Base-by-base conservation (phyloP, 2,329 filamentous ascomycete species). In the Neonectria punicea region DNA sequence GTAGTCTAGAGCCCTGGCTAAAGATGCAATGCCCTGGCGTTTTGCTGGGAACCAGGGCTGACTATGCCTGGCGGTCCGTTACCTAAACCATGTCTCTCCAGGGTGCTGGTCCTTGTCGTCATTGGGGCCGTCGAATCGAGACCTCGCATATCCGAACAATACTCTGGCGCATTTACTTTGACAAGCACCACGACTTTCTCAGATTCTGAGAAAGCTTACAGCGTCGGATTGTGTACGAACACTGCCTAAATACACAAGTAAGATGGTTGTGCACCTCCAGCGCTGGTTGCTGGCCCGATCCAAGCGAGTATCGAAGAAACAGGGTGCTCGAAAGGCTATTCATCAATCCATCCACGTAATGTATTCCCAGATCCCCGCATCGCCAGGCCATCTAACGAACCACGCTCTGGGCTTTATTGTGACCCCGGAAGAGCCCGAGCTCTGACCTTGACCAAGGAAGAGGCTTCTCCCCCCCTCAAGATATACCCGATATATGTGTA, bases 1-100 rank as follows among this genome's bases (percentile, higher is more conserved):
- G 49, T 51, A 51, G 49, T 65, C 58, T 59, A 32, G 55, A 68
- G 53, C 66, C 63, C 58, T 54, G 51, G 53, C 61, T 63, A 62
- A 44, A 65, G 49, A 69, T 65, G 63, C 67, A 60, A 59, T 60
- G 49, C 61, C 66, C 61, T 70, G 58, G 41, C 58, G 64, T 51
- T 61, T n/a, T 18, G 39, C 58, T 59, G 39, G 58, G 64, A 66
- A 55, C 68, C 61, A 63, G 59, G 63, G 58, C 47, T 59, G 57
- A 49, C 44, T 56, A 62, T 49, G 51, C 50, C 43, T 53, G 44
- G 59, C 55, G 54, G 63, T 49, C 50, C 50, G 34, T 50, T 43
- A 16, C 41, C 22, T 58, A 50, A 55, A 53, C 50, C 55, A 53
- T 58, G 58, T 56, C 55, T 20, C 51, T 46, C 54, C 9, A 43